Conservation (phyloP, 2,329 filamentous ascomycete species). For the Penicillium sp. region DNA sequence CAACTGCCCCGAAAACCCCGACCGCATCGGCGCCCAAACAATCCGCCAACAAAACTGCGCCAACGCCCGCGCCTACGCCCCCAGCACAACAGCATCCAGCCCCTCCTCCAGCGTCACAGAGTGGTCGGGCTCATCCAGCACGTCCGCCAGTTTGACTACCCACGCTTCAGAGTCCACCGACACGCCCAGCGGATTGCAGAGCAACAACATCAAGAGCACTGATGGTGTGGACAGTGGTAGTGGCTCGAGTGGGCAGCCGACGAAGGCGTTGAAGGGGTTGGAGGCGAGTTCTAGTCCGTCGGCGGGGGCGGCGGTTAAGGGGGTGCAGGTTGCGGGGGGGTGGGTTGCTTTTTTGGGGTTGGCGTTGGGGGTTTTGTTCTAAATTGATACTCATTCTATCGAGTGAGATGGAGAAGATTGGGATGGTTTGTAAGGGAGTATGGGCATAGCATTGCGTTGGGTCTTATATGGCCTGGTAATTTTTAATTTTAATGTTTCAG, state of each 20-base stretch:
- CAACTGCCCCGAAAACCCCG: conserved; percentile 6
- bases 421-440: background rate
- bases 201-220: background rate
- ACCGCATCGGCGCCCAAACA: background rate
- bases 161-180: background rate
- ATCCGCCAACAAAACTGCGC: conserved; percentile 13
- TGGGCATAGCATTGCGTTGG: conserved; percentile 3
- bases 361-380: conserved; percentile 14
- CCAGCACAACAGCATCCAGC: background rate
- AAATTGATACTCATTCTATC: background rate
- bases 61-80: conserved; percentile 6
- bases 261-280: conserved; percentile 8
- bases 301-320: conserved; percentile 9
- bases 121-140: background rate
- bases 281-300: background rate
- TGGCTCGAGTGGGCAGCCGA: background rate
- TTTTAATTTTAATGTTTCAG: background rate
- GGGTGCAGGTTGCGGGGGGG: background rate
- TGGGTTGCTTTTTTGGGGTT: conserved; percentile 18
- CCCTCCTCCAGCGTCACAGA: background rate
- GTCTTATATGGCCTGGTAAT: background rate
- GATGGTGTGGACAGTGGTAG: background rate
- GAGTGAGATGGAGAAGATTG: background rate
- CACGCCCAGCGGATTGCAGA: conserved; percentile 1
- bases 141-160: background rate